phyloP scores from a whole-genome alignment of 805 yeast genomes.

The Suhomyces xylopsoci region DNA sequence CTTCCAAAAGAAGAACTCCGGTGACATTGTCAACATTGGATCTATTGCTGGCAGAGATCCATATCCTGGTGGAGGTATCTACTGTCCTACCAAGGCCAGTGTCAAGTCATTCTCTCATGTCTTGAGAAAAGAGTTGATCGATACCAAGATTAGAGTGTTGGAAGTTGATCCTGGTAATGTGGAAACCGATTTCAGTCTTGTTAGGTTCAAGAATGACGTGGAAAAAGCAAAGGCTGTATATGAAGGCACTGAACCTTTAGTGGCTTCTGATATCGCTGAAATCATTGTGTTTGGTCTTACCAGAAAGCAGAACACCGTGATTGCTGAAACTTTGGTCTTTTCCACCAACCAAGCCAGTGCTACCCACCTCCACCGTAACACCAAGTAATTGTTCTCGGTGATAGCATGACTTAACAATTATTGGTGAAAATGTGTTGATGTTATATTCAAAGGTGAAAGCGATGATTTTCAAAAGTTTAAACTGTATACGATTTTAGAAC shows the following conservation, averaged over 20 bases:
- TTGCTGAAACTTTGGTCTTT: slow-evolving; percentile 80
- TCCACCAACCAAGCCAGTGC: slow-evolving; percentile 86
- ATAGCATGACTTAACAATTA: no score
- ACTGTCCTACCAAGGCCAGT: slow-evolving; percentile 74
- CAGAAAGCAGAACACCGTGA: slow-evolving; percentile 66
- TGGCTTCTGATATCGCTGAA: slow-evolving; percentile 74
- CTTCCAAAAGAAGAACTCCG: slow-evolving; percentile 65
- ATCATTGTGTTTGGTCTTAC: slow-evolving; percentile 63
- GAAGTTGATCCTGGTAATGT: slow-evolving; percentile 80
- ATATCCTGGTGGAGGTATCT: slow-evolving; percentile 75
- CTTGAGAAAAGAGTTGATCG: slow-evolving; percentile 70
- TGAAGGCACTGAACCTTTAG: slow-evolving; percentile 64
- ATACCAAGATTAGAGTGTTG: slow-evolving; percentile 66
- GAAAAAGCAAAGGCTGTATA: slow-evolving; percentile 63
- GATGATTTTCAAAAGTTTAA: background rate
- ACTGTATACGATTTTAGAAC: background rate
- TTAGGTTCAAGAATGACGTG: slow-evolving; percentile 62
- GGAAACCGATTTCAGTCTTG: slow-evolving; percentile 70
- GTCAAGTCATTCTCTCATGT: slow-evolving; percentile 69
- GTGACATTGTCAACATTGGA: slow-evolving; percentile 73
- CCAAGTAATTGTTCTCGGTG: background rate
- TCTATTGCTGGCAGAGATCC: slow-evolving; percentile 80
- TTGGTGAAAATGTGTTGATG: background rate
- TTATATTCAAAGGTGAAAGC: background rate
- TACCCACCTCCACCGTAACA: slow-evolving; percentile 48